Evolutionary conservation across 441 rosid genomes (phyloP), one percentile per base, ranked within the genome.

Genomic region (Raphanus hybrid): DNA sequence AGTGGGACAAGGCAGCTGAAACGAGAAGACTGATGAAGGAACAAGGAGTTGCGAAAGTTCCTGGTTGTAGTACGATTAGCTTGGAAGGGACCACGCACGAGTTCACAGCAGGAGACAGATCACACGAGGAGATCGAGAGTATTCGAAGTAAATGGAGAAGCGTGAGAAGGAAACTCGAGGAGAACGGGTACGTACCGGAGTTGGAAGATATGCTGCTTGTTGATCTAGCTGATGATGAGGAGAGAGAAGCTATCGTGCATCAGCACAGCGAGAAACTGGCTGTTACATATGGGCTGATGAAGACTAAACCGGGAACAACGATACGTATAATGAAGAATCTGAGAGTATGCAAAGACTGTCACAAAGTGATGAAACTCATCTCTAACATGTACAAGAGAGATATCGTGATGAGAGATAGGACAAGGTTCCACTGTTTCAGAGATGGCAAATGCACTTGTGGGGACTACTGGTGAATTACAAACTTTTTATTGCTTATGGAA

Each of bases 331-430:
- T 82, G 74, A 87, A 86, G 84, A 86, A 88, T 75, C 86, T 88
- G 29, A 80, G 86, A 74, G 82, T 85, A 37, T 86, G 88, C 72
- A 83, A 86, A 73, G 88, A 88, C 76, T 85, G 90, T 68, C 90
- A 86, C 70, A 74, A 35, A 5, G 89, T 84, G 55, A 78, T 82
- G 52, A 85, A 85, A 77, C 86, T 83, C 68, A 81, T 87, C 75
- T 85, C 86, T 35, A 79, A 82, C 82, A 64, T 85, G 48, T 85
- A 84, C 60, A 72, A 34, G 23, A 76, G 86, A 74, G 83, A 83
- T 12, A 80, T 87, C 8, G 48, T 84, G 27, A 87, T 85, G 88
- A 76, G 87, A 70, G 92, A 87, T 75, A 84, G 83, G 79, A 81
- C 81, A 11, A 81, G 89, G 68, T 89, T 89, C 59, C 92, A 87